These are phyloP conservation scores for Hypomontagnella monticulosa DNA, from an alignment of 495 filamentous ascomycete genomes.

Conservation along the genomic window DNA sequence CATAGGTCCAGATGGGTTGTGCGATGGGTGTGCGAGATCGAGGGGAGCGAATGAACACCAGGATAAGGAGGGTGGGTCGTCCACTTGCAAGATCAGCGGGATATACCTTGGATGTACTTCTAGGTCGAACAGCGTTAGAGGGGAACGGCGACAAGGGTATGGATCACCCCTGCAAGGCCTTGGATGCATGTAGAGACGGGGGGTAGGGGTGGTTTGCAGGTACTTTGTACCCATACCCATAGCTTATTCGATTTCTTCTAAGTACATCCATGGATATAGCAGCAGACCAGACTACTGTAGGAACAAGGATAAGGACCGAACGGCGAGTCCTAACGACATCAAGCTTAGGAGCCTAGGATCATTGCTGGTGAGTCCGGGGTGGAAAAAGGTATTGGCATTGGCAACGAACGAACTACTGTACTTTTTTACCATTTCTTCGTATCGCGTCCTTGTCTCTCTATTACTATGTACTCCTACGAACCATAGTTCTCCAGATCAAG, in stretches of 20 bases:
- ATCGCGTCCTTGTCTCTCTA: too few relatives aligned
- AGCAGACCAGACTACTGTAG: slow-evolving; percentile 42
- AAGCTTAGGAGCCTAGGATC: slow-evolving; percentile 23
- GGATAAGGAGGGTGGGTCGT: slow-evolving; percentile 20
- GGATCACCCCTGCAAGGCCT: slow-evolving; percentile 25
- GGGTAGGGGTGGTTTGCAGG: slow-evolving; percentile 33
- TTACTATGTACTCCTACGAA: too few relatives aligned
- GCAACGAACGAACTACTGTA: background rate
- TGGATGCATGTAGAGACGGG: slow-evolving; percentile 33
- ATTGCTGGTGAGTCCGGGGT: slow-evolving; percentile 25
- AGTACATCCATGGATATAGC: too few relatives aligned
- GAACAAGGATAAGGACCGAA: slow-evolving; percentile 40
- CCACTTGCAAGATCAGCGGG: slow-evolving; percentile 42
- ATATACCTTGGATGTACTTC: slow-evolving; percentile 37
- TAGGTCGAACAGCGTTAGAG: slow-evolving; percentile 30
- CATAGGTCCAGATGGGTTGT: slow-evolving; percentile 20
- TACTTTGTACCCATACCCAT: slow-evolving; percentile 18
- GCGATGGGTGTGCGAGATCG: slow-evolving; percentile 17
- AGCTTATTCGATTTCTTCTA: slow-evolving; percentile 27
- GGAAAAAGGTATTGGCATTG: slow-evolving; percentile 5
- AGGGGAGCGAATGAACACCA: slow-evolving; percentile 28
- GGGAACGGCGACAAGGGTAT: slow-evolving; percentile 28
- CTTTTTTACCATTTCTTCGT: too few relatives aligned
- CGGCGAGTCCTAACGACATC: slow-evolving; percentile 35
- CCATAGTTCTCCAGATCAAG: too few relatives aligned